Conservation (phyloP, 2,329 filamentous ascomycete genomes). For the Pseudocercospora eumusae region DNA sequence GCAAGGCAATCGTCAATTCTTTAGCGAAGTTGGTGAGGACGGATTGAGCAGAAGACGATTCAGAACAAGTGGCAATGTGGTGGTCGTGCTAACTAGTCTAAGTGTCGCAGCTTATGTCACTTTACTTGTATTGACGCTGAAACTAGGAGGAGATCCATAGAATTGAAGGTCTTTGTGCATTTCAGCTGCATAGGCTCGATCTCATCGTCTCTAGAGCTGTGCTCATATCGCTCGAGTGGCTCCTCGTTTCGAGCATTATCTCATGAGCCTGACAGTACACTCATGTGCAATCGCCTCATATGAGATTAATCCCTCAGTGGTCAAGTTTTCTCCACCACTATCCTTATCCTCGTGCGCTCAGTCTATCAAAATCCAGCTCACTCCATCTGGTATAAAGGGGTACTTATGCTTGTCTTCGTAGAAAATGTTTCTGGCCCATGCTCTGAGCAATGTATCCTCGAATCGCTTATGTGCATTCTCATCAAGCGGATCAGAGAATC, state of each 20-base stretch:
- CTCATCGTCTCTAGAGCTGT: no score
- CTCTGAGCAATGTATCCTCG: not conserved
- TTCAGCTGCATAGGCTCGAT: not conserved
- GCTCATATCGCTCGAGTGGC: no score
- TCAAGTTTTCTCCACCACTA: no score
- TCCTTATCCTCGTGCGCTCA: no score
- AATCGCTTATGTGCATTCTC: not conserved
- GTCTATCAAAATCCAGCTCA: not conserved
- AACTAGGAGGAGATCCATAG: slow-evolving; percentile 38
- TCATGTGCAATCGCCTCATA: no score
- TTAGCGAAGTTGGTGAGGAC: slow-evolving; percentile 64
- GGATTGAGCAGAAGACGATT: slow-evolving; percentile 61
- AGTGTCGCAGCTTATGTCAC: slow-evolving; percentile 64
- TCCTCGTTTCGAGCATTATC: no score
- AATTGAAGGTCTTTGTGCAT: not conserved
- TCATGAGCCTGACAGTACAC: no score
- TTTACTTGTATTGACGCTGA: slow-evolving; percentile 61
- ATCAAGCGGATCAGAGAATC: not conserved
- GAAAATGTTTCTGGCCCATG: not conserved
- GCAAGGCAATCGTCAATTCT: slow-evolving; percentile 93
- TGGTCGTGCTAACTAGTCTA: slow-evolving; percentile 62
- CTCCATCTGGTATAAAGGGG: not conserved
- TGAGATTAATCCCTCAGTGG: no score
- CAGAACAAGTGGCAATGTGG: slow-evolving; percentile 66
- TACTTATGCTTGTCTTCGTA: not conserved